These are phyloP conservation scores for Solanum arcanum DNA, from an alignment of 257 asterid genomes.

Conservation along the genomic window DNA sequence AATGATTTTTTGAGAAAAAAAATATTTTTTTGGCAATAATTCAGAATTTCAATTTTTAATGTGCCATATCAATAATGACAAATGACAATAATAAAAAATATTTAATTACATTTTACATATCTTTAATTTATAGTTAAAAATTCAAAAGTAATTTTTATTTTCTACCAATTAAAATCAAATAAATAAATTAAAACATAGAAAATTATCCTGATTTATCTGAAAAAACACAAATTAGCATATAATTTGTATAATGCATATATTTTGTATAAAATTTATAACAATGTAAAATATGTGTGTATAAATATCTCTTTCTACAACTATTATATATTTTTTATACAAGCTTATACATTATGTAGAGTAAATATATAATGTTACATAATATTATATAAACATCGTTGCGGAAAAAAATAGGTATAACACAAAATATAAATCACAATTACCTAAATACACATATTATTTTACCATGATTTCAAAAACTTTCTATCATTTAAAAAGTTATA, in stretches of 20 bases:
- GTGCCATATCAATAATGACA: not conserved
- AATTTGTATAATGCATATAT: not conserved
- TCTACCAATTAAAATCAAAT: too few species aligned
- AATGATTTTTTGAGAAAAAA: not conserved
- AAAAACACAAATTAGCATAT: not conserved
- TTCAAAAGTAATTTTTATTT: accelerated
- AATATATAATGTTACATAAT: not conserved
- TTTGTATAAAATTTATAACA: too few species aligned
- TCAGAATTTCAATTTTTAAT: too few species aligned
- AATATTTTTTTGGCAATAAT: not conserved
- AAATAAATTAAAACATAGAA: accelerated
- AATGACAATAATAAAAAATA: too few species aligned
- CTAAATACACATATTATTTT: not conserved
- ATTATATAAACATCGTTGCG: too few species aligned
- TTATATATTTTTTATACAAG: too few species aligned
- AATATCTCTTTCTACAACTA: not conserved
- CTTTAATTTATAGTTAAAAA: accelerated
- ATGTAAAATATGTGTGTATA: not conserved
- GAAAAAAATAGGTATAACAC: not conserved
- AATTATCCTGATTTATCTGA: not conserved
- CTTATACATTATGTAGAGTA: not conserved
- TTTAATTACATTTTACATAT: too few species aligned
- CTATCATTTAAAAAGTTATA: too few species aligned
- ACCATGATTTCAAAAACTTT: accelerated
- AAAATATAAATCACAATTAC: too few species aligned